These are phyloP conservation scores for Polyporus tsugae DNA, from an alignment of 1,284 basidiomycete genomes.

Conservation along the genomic window DNA sequence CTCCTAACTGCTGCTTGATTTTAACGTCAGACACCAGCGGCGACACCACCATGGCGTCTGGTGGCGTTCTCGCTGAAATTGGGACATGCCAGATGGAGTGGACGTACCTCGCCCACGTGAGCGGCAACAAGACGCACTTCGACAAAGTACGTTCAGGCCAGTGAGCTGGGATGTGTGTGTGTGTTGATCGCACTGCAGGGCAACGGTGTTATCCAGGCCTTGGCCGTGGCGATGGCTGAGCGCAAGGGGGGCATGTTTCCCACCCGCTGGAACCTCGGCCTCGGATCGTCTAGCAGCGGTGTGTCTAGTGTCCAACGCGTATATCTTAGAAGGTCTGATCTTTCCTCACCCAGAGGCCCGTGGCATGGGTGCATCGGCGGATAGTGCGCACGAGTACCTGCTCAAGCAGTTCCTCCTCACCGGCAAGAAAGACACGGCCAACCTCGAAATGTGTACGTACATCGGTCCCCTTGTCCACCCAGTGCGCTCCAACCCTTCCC, in stretches of 20 bases:
- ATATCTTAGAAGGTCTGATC: slow-evolving; percentile 4
- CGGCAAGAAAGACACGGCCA: slow-evolving; percentile 61
- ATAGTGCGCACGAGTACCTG: slow-evolving; percentile 80
- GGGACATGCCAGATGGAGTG: slow-evolving; percentile 69
- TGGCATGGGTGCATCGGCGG: slow-evolving; percentile 70
- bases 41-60: slow-evolving; percentile 10
- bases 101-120: slow-evolving; percentile 70
- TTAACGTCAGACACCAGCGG: slow-evolving; percentile 10
- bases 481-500: slow-evolving; percentile 5
- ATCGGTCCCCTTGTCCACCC: slow-evolving; percentile 7
- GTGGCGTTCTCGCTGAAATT: slow-evolving; percentile 51
- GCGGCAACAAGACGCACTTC: slow-evolving; percentile 61
- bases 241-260: slow-evolving; percentile 64
- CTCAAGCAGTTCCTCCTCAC: slow-evolving; percentile 78
- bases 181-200: slow-evolving; percentile 21
- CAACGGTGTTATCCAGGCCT: slow-evolving; percentile 29
- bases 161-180: neutral
- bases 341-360: slow-evolving; percentile 13
- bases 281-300: slow-evolving; percentile 52
- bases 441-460: slow-evolving; percentile 69
- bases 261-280: slow-evolving; percentile 54
- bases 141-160: slow-evolving; percentile 48
- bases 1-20: neutral
- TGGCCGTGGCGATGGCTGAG: slow-evolving; percentile 48
- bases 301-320: slow-evolving; percentile 9